These are phyloP conservation scores for Nevesoporus exiguus DNA, from an alignment of 768 basidiomycete genomes.

Conservation along the genomic window DNA sequence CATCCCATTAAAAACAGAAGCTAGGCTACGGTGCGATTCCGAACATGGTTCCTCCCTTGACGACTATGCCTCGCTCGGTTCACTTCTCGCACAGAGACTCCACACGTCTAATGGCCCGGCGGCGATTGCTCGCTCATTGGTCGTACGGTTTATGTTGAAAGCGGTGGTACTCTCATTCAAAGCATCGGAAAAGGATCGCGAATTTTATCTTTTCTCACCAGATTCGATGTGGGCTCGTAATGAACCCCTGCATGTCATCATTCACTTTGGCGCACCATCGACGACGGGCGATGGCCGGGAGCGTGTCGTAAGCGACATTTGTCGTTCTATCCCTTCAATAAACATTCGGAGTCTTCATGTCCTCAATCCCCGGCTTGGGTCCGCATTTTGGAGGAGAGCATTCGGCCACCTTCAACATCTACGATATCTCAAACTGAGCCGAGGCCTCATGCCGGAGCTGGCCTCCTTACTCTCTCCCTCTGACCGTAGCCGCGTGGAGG, in stretches of 20 bases:
- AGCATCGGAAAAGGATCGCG: not conserved
- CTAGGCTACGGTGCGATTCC: not conserved
- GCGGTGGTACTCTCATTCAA: not conserved
- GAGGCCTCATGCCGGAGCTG: not conserved
- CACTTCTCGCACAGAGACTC: not conserved
- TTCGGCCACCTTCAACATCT: not conserved
- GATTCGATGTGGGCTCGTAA: not conserved
- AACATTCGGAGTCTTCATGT: not conserved
- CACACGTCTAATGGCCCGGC: too few relatives aligned
- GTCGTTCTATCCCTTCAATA: not conserved
- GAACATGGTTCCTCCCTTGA: not conserved
- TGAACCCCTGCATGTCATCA: not conserved
- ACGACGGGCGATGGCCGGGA: not conserved
- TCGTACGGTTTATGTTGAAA: not conserved
- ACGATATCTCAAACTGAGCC: not conserved
- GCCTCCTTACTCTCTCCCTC: not conserved
- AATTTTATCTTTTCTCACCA: not conserved
- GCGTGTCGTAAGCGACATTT: not conserved
- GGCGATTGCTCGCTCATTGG: too few relatives aligned
- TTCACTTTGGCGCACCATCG: not conserved
- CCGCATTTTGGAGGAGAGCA: constrained; percentile 1
- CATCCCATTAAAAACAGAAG: not conserved
- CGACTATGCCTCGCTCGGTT: not conserved
- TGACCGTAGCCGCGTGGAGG: not conserved
- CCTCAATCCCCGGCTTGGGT: too few relatives aligned